Conservation (phyloP, 2,329 filamentous ascomycete species). For the Ceratocystis alfenasii region DNA sequence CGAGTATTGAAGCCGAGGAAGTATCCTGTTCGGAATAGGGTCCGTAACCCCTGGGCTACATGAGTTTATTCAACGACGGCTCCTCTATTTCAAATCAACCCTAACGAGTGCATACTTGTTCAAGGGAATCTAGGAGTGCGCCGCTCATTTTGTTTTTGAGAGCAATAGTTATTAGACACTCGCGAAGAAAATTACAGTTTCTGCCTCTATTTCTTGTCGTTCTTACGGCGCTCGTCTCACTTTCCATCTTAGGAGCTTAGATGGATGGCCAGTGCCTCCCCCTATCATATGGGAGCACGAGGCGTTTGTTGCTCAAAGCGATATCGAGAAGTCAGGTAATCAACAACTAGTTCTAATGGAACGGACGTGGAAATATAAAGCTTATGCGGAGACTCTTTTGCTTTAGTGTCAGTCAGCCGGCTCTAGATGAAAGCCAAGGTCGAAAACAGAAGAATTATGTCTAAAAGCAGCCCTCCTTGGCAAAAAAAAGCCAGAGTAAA, state of each 20-base stretch:
- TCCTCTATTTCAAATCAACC: no score
- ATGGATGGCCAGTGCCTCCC: neutral
- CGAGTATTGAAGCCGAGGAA: no score
- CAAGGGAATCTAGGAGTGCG: no score
- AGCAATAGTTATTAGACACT: no score
- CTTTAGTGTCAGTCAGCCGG: neutral
- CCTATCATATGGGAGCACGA: neutral
- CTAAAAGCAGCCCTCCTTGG: neutral
- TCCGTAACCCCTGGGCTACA: no score
- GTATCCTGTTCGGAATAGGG: rapidly evolving
- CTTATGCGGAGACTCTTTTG: no score
- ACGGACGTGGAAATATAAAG: no score
- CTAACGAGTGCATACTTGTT: no score
- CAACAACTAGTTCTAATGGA: neutral
- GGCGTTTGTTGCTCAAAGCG: neutral
- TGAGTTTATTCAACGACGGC: no score
- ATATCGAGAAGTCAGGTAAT: neutral
- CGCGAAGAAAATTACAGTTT: neutral
- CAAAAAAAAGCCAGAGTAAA: neutral
- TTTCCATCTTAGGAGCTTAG: neutral
- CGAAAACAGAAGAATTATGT: neutral
- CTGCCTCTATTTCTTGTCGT: neutral
- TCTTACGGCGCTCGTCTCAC: neutral
- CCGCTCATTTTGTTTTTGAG: no score
- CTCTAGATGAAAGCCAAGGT: no score